phyloP scores from a whole-genome alignment of 352 stramenopile genomes.

The Globisporangium paroecandrum region DNA sequence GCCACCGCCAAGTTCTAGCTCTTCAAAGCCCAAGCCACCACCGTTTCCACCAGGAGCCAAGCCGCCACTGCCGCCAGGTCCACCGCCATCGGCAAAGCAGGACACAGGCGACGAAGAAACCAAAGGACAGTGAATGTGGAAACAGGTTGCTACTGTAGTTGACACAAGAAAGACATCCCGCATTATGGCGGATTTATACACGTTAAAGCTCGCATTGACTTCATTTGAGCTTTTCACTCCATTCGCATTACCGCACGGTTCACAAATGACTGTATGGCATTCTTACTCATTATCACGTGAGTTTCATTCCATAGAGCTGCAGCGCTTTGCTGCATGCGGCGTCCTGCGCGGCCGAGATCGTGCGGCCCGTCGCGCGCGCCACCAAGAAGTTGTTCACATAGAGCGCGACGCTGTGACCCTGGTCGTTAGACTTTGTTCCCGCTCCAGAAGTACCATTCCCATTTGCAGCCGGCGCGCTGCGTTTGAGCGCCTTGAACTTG shows the following conservation, averaged over 20 bases:
- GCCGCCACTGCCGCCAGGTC: constrained; percentile 56
- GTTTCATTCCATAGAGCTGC: constrained; percentile 57
- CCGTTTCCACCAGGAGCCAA: constrained; percentile 52
- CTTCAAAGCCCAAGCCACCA: constrained; percentile 53
- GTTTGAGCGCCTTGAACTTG: constrained; percentile 48
- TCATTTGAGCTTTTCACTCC: neutral
- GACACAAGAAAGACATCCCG: neutral
- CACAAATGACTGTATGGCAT: neutral
- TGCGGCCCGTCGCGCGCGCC: constrained; percentile 54
- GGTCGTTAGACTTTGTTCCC: constrained; percentile 9
- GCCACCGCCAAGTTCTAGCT: constrained; percentile 19
- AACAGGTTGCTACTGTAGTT: neutral
- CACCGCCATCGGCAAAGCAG: constrained; percentile 29
- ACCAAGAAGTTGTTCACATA: constrained; percentile 67
- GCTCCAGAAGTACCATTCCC: neutral
- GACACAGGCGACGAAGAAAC: constrained; percentile 30
- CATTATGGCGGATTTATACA: neutral
- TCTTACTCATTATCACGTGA: constrained; percentile 28
- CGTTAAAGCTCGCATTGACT: neutral
- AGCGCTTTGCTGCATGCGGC: constrained; percentile 63
- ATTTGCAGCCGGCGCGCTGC: constrained; percentile 6
- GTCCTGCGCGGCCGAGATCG: constrained; percentile 68
- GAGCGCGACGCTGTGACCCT: constrained; percentile 56
- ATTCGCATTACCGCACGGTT: neutral
- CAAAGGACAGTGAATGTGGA: constrained; percentile 16